Evolutionary conservation across 352 stramenopile genomes (phyloP).

Genomic region (Globisporangium barbulae): DNA sequence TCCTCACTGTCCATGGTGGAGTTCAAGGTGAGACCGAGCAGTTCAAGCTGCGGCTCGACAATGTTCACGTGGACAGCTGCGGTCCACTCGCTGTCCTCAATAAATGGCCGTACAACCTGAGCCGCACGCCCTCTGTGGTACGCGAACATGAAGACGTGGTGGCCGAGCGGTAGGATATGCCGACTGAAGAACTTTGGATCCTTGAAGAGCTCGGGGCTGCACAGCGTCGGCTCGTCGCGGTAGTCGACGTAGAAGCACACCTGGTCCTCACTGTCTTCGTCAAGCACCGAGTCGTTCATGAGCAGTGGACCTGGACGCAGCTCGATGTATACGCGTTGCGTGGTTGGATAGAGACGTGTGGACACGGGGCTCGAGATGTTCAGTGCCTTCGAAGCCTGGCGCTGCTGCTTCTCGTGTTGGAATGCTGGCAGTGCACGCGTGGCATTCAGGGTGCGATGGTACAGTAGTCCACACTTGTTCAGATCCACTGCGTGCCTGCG

Average conservation of each 20-base stretch:
- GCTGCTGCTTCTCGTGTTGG: conserved; percentile 3
- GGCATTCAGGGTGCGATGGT: conserved; percentile 24
- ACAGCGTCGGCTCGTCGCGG: conserved; percentile 17
- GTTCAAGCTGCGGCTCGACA: conserved; percentile 28
- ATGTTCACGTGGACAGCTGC: conserved; percentile 39
- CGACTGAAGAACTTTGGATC: conserved; percentile 34
- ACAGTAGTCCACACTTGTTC: conserved; percentile 29
- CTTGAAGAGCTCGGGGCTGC: conserved; percentile 26
- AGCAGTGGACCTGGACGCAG: conserved; percentile 23
- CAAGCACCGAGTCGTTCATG: background rate
- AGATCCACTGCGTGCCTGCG: conserved; percentile 20
- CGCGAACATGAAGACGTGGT: conserved; percentile 45
- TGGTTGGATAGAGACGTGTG: conserved; percentile 28
- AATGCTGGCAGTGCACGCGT: conserved; percentile 18
- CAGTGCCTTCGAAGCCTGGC: conserved; percentile 8
- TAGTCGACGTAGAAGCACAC: conserved; percentile 42
- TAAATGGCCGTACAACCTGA: background rate
- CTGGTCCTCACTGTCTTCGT: conserved; percentile 17
- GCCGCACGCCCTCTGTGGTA: background rate
- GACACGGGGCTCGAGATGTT: conserved; percentile 27
- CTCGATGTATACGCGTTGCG: conserved; percentile 46
- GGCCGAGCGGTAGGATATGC: conserved; percentile 20
- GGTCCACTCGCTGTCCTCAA: conserved; percentile 22
- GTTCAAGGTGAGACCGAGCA: conserved; percentile 21
- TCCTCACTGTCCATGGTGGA: background rate